Percentiles rank a stretch among this genome's conserved stretches.
These are phyloP conservation scores for Stachybotrys chlorohalonatus DNA, from an alignment of 2,329 filamentous ascomycete species.

Conservation along the genomic window DNA sequence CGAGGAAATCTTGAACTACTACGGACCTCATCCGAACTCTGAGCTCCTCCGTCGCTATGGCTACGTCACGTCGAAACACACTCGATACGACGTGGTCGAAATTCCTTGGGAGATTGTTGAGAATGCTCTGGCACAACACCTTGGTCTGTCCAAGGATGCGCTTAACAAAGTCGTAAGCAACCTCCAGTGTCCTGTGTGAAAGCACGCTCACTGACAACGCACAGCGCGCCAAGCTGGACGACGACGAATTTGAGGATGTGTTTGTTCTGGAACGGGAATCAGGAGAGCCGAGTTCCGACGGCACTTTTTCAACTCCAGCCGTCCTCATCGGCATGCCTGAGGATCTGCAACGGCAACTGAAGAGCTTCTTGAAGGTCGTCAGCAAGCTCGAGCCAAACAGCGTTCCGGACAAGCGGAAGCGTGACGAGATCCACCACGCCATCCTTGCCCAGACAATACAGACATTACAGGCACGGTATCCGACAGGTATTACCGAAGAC, in stretches of 20 bases:
- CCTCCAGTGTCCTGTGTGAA: not conserved
- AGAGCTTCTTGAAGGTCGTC: slow-evolving; percentile 37
- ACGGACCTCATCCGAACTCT: slow-evolving; percentile 73
- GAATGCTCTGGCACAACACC: slow-evolving; percentile 27
- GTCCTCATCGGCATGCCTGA: slow-evolving; percentile 33
- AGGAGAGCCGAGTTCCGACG: slow-evolving; percentile 40
- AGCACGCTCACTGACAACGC: slow-evolving; percentile 10
- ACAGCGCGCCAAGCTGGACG: slow-evolving; percentile 40
- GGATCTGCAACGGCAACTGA: slow-evolving; percentile 43
- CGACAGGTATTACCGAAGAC: slow-evolving; percentile 32
- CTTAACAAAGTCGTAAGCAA: slow-evolving; percentile 34
- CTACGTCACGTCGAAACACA: slow-evolving; percentile 72
- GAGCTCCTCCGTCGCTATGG: slow-evolving; percentile 80
- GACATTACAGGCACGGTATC: slow-evolving; percentile 29
- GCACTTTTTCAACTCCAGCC: slow-evolving; percentile 29
- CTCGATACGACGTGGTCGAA: slow-evolving; percentile 75
- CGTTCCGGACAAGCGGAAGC: slow-evolving; percentile 38
- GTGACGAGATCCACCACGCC: slow-evolving; percentile 35
- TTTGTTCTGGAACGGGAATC: slow-evolving; percentile 58
- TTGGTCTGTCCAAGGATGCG: slow-evolving; percentile 25
- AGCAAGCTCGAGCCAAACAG: slow-evolving; percentile 32
- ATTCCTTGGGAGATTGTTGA: slow-evolving; percentile 54
- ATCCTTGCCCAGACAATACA: slow-evolving; percentile 29
- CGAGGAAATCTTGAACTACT: slow-evolving; percentile 81
- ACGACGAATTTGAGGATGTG: slow-evolving; percentile 62